These are phyloP conservation scores for Coprinopsis marcescibilis DNA, from an alignment of 768 basidiomycete species.

Conservation along the genomic window DNA sequence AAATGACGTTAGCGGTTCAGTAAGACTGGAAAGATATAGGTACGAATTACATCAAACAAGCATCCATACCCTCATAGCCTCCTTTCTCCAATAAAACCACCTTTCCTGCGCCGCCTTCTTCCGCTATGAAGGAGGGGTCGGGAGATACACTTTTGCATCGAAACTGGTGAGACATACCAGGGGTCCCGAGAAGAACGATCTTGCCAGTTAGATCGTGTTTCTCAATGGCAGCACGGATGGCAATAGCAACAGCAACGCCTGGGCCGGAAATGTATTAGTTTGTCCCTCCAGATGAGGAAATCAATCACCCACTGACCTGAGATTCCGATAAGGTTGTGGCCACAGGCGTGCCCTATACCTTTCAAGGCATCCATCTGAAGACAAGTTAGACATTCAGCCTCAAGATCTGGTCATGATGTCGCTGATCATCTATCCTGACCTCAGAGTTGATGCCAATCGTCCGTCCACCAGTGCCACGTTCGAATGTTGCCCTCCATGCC, in stretches of 20 bases:
- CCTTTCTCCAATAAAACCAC: constrained; percentile 60
- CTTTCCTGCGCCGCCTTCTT: constrained; percentile 77
- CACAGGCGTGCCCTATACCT: constrained; percentile 68
- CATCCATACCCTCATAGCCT: constrained; percentile 71
- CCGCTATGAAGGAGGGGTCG: constrained; percentile 37
- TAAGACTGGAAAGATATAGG: not conserved
- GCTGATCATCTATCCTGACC: constrained; percentile 24
- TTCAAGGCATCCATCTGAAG: constrained; percentile 56
- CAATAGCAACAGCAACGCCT: constrained; percentile 69
- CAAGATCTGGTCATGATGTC: not conserved
- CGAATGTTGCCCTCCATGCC: constrained; percentile 69
- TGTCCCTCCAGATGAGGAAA: not conserved
- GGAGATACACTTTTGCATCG: not conserved
- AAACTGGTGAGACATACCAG: constrained; percentile 38
- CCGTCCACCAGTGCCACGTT: constrained; percentile 59
- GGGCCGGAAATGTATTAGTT: constrained; percentile 33
- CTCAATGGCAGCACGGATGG: constrained; percentile 58
- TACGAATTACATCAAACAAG: constrained; percentile 60
- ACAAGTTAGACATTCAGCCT: not conserved
- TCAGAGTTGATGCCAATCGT: constrained; percentile 80
- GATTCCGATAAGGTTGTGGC: constrained; percentile 81
- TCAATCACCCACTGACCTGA: no score
- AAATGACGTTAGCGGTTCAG: not conserved
- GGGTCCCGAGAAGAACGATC: constrained; percentile 71
- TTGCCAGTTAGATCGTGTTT: constrained; percentile 60